Evolutionary conservation across 2,329 filamentous ascomycete genomes (phyloP), one percentile per base, ranked within the genome.

Genomic region (Cladosporium sp.): DNA sequence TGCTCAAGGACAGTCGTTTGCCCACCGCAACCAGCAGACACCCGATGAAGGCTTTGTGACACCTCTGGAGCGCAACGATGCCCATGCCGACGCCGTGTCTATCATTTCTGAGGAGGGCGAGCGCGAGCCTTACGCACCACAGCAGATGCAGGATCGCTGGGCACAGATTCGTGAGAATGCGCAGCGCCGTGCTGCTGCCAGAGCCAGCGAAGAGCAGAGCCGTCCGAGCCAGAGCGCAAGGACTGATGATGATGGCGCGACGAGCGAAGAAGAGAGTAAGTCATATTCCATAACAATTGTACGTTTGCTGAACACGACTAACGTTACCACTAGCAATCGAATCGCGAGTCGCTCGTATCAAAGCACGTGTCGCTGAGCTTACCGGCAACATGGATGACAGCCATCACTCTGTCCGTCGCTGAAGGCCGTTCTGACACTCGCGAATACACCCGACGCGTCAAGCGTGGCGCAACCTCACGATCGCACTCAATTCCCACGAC

Each of bases 81-180:
- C 58, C 28, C 56, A 57, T 16, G 52, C 59, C 53, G 78, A 79
- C 37, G 75, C 77, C 60, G 72, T 76, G 1, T 82, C 80, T 0
- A 80, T 81, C 64, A 73, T 78, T 14, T 81, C 80, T 3, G 72
- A 80, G 37, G 79, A 81, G 14, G 72, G 72, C 33, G 61, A 70
- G 23, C 70, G 73, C 52, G 71, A 75, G 33, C 69, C 71, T 26
- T 81, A 82, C 4, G 80, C 81, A 14, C 40, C 55, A 6, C 56
- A 58, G 29, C 62, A 59, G 21, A 76, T 74, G 40, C 78, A 90
- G 69, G 93, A 97, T 75, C 89, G 94, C 64, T 99, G 95, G 95
- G 94, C 94, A 0, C 92, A 96, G 78, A 97, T 98, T 71, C 88
- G 93, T 70, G 94, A 93, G 83, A 97, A 97, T 73, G 95, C 95